Evolutionary conservation across 2,329 filamentous ascomycete species (phyloP).

Genomic region (Cryphonectria naterciae): DNA sequence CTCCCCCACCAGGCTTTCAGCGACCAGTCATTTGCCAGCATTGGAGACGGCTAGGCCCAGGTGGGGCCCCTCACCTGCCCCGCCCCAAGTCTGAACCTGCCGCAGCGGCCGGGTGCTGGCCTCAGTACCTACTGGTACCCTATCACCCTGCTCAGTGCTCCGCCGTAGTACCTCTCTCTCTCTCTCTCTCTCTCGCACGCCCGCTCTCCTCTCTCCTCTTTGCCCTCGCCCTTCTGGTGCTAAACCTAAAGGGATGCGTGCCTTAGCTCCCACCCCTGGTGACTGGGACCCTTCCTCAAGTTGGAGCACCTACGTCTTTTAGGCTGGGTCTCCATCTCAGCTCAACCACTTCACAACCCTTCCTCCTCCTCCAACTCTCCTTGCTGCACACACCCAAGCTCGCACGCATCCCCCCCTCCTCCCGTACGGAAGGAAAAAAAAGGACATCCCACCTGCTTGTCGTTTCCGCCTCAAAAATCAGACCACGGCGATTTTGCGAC

Average conservation of each 20-base stretch:
- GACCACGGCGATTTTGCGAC: background rate
- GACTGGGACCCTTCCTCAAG: conserved; percentile 9
- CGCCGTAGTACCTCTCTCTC: background rate
- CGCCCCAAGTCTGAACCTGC: conserved; percentile 12
- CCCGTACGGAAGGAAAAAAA: background rate
- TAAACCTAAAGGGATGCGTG: conserved; percentile 3
- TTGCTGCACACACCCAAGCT: conserved; percentile 2
- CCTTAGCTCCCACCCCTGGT: conserved; percentile 18
- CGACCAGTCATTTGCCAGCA: background rate
- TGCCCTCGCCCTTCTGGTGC: background rate
- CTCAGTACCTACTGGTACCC: background rate
- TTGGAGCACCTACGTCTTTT: conserved; percentile 6
- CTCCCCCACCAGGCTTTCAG: conserved; percentile 5
- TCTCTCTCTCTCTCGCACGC: background rate
- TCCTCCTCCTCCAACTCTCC: conserved; percentile 17
- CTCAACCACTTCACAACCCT: conserved; percentile 13
- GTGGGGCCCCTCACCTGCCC: conserved; percentile 9
- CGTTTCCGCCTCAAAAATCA: conserved; percentile 3
- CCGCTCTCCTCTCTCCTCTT: no score
- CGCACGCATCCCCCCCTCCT: background rate
- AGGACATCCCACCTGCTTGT: conserved; percentile 5
- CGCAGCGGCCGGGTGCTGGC: conserved; percentile 5
- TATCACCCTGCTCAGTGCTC: conserved; percentile 3
- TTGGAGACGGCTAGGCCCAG: background rate
- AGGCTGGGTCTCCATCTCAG: conserved; percentile 15